phyloP scores from a whole-genome alignment of 1,139 yeast genomes.

The Zygosaccharomyces pseudobailii region DNA sequence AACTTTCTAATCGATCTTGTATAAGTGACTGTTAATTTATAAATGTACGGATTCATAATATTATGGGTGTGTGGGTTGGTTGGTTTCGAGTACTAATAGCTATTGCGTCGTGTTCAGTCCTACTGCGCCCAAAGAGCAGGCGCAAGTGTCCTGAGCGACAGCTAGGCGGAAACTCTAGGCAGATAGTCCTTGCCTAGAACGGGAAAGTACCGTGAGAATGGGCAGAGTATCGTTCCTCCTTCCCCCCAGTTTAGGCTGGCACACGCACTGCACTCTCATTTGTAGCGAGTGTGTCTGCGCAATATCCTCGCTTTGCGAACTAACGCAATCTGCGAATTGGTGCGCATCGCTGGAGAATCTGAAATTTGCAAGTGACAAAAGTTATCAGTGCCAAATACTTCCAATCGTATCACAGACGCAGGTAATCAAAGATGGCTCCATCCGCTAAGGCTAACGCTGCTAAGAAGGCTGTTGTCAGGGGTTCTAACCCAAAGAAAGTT shows the following conservation, averaged over 20 bases:
- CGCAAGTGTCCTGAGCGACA: background rate
- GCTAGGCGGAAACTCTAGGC: background rate
- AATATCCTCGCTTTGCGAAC: background rate
- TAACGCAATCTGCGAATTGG: background rate
- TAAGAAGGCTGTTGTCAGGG: slow-evolving; percentile 98
- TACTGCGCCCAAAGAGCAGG: background rate
- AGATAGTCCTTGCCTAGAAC: no score
- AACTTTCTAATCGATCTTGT: background rate
- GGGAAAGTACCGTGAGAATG: no score
- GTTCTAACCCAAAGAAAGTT: slow-evolving; percentile 88
- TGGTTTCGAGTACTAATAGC: no score
- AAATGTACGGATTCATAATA: no score
- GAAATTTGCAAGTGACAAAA: slow-evolving; percentile 4
- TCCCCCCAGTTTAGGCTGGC: background rate
- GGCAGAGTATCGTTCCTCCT: background rate
- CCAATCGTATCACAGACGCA: background rate
- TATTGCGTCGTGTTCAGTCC: no score
- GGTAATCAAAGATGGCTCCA: slow-evolving; percentile 45
- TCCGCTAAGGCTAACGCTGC: slow-evolving; percentile 89
- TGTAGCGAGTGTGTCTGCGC: background rate
- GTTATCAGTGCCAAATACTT: background rate
- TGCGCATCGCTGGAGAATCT: slow-evolving; percentile 3
- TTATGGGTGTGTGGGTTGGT: no score
- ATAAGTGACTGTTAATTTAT: background rate
- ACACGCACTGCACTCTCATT: background rate